A percentile compares a stretch with the other conserved stretches of the same genome.
Evolutionary conservation across 805 yeast species (phyloP).

Genomic region (Candida pseudofarinosa): DNA sequence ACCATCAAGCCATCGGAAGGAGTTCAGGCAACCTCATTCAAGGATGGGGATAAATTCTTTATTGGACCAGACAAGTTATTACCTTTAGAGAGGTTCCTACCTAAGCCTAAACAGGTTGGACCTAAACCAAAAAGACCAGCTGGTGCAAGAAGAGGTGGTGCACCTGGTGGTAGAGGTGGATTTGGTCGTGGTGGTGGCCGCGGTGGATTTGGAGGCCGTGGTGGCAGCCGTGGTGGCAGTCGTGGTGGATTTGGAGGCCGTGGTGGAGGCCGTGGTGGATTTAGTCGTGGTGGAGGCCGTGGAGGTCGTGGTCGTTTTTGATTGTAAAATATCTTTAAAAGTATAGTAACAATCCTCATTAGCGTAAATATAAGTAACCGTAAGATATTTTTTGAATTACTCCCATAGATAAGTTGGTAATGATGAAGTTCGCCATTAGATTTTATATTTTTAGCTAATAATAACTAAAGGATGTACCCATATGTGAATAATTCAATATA

Average conservation of each 20-base stretch:
- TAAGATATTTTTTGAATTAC: not conserved
- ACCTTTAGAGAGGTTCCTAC: slow-evolving; percentile 94
- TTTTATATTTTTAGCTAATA: not conserved
- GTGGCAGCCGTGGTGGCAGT: slow-evolving; percentile 26
- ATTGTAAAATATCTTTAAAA: not conserved
- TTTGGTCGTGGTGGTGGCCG: slow-evolving; percentile 33
- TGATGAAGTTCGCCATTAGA: not conserved
- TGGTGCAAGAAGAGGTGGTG: slow-evolving; percentile 50
- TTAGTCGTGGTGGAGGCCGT: slow-evolving; percentile 32
- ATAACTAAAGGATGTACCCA: not conserved
- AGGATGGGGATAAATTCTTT: slow-evolving; percentile 92
- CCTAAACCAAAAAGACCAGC: slow-evolving; percentile 77
- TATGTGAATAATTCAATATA: not conserved
- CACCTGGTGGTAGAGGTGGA: slow-evolving; percentile 37
- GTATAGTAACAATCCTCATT: not conserved
- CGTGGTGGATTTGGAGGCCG: slow-evolving; percentile 31
- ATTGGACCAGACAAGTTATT: slow-evolving; percentile 93
- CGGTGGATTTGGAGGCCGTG: slow-evolving; percentile 27
- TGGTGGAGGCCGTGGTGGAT: slow-evolving; percentile 44
- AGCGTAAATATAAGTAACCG: not conserved
- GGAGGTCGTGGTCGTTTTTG: slow-evolving; percentile 30
- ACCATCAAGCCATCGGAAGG: slow-evolving; percentile 96
- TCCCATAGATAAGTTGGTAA: not conserved
- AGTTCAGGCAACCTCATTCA: slow-evolving; percentile 88
- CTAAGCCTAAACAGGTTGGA: slow-evolving; percentile 86